Evolutionary conservation across 2,329 filamentous ascomycete genomes (phyloP).

Genomic region (Penicillium verrucosum): DNA sequence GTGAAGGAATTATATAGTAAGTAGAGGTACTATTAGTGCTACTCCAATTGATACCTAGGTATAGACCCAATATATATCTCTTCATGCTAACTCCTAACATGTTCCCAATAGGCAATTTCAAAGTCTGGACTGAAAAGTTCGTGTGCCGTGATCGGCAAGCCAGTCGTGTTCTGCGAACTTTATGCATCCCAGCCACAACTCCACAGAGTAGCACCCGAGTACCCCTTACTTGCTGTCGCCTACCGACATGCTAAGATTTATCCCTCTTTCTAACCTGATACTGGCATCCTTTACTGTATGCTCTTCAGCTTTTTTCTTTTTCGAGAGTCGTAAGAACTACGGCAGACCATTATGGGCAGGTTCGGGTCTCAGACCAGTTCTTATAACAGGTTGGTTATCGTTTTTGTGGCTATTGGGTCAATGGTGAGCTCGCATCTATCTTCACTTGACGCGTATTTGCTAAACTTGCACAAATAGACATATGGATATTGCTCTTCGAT

Average conservation of each 20-base stretch:
- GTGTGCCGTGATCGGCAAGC: constrained; percentile 1
- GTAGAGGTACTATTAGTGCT: too few species aligned
- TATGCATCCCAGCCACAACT: constrained; percentile 1
- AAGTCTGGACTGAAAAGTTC: not conserved
- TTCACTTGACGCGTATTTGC: not conserved
- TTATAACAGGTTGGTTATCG: constrained; percentile 40
- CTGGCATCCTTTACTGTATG: not conserved
- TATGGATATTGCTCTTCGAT: constrained; percentile 53
- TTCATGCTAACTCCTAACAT: not conserved
- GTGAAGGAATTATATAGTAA: too few species aligned
- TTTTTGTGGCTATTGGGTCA: constrained; percentile 41
- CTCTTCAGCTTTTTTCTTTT: not conserved
- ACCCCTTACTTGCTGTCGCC: not conserved
- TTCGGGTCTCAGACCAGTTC: constrained; percentile 38
- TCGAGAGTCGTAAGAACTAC: not conserved
- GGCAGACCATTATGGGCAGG: constrained; percentile 24
- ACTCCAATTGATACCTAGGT: too few species aligned
- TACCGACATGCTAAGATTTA: not conserved
- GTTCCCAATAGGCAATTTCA: not conserved
- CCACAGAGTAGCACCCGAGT: not conserved
- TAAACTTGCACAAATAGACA: constrained; percentile 34
- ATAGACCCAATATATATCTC: too few species aligned
- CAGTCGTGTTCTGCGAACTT: not conserved
- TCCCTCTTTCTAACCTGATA: not conserved
- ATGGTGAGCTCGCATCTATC: constrained; percentile 29